These are phyloP conservation scores for Calonectria ilicicola DNA, from an alignment of 2,329 filamentous ascomycete genomes.

Conservation along the genomic window DNA sequence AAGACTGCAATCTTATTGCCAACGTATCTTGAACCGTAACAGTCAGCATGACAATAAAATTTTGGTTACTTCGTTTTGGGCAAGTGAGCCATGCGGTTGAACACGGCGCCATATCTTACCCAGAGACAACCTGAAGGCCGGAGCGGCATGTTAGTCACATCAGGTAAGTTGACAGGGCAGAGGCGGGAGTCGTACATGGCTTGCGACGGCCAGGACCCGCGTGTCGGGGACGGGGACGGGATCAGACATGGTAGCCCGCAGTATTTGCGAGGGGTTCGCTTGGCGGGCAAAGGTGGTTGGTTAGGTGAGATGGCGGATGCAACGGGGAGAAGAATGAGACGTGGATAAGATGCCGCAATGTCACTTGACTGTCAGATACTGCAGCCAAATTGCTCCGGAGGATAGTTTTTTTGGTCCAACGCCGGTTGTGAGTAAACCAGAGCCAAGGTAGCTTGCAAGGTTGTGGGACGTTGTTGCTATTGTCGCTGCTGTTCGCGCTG, in stretches of 20 bases:
- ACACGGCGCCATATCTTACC: slow-evolving; percentile 29
- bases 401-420: neutral
- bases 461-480: neutral
- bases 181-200: slow-evolving; percentile 78
- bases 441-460: neutral
- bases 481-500: neutral
- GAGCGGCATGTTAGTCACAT: slow-evolving; percentile 24
- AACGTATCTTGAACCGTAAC: slow-evolving; percentile 76
- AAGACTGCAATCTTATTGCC: slow-evolving; percentile 98
- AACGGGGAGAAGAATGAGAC: neutral
- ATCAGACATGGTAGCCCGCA: slow-evolving; percentile 34
- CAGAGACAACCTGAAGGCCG: slow-evolving; percentile 43
- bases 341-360: neutral
- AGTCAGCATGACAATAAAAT: neutral
- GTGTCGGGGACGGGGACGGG: slow-evolving; percentile 63
- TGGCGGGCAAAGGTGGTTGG: slow-evolving; percentile 7
- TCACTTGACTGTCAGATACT: slow-evolving; percentile 7
- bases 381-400: neutral
- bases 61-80: neutral
- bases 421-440: neutral
- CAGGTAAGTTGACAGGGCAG: neutral
- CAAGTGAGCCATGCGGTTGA: neutral
- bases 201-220: slow-evolving; percentile 86
- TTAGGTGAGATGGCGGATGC: neutral
- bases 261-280: neutral